Percentiles rank a stretch among this genome's conserved stretches.
phyloP scores from a whole-genome alignment of 768 basidiomycete species.

The Lactarius trivialis region DNA sequence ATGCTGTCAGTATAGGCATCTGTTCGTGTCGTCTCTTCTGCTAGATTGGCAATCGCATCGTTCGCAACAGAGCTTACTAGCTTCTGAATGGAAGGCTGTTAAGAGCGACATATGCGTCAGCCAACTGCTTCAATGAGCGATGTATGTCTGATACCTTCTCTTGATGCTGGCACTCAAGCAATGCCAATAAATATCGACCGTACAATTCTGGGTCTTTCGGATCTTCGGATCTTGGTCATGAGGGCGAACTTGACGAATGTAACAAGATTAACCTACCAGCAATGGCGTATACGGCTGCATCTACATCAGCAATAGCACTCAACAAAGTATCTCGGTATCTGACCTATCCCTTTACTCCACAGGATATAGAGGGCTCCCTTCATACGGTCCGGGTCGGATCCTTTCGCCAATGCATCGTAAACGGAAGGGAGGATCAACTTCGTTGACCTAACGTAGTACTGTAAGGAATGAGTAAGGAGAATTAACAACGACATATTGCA shows the following conservation, averaged over 20 bases:
- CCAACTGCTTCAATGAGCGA: not conserved
- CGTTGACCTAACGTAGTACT: constrained; percentile 57
- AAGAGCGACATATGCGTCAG: not conserved
- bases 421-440: constrained; percentile 54
- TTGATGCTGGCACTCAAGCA: constrained; percentile 75
- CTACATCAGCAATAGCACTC: constrained; percentile 17
- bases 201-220: constrained; percentile 46
- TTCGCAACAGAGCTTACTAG: constrained; percentile 54
- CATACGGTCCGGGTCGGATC: constrained; percentile 86
- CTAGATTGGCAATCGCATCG: constrained; percentile 53
- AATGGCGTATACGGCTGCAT: constrained; percentile 59
- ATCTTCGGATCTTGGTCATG: constrained; percentile 13
- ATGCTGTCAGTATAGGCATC: constrained; percentile 49
- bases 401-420: constrained; percentile 58
- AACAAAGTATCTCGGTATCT: constrained; percentile 22
- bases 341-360: constrained; percentile 65
- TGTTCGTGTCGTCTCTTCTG: constrained; percentile 59
- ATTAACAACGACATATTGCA: not conserved
- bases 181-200: constrained; percentile 49
- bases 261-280: constrained; percentile 41
- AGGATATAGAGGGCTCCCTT: constrained; percentile 88
- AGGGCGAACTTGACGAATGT: not conserved
- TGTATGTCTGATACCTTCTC: constrained; percentile 53
- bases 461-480: not conserved
- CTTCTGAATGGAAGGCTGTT: constrained; percentile 70